A percentile compares a stretch with the other conserved stretches of the same genome.
Conservation (phyloP, 1,139 yeast genomes). For the Scheffersomyces insectosa region DNA sequence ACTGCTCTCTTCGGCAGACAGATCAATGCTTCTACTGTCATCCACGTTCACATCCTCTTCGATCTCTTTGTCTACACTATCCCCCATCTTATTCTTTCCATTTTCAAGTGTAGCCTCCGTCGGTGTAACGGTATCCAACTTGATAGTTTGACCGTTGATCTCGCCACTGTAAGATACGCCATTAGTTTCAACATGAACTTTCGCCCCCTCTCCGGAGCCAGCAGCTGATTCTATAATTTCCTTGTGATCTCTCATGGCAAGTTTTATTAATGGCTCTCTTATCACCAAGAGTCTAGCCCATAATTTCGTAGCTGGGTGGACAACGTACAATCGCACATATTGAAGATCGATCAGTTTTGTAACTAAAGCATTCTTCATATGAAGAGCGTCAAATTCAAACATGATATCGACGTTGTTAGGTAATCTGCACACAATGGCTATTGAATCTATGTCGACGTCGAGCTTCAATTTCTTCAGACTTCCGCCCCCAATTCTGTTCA, state of each 20-base stretch:
- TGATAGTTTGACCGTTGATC: too few relatives aligned
- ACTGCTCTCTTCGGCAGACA: conserved; percentile 4
- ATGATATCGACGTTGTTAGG: conserved; percentile 55
- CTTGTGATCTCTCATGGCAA: not conserved
- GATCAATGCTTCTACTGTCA: conserved; percentile 8
- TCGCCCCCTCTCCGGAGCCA: too few relatives aligned
- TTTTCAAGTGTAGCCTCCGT: too few relatives aligned
- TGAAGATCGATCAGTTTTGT: conserved; percentile 32
- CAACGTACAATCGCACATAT: conserved; percentile 49
- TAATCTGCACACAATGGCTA: conserved; percentile 46
- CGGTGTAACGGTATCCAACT: too few relatives aligned
- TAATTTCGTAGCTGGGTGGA: conserved; percentile 53
- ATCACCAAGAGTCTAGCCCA: conserved; percentile 44
- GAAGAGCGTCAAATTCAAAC: conserved; percentile 48
- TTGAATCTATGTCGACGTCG: conserved; percentile 39
- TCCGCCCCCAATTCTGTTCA: conserved; percentile 23
- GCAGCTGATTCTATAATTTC: too few relatives aligned
- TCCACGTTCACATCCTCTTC: conserved; percentile 10
- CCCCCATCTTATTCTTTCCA: too few relatives aligned
- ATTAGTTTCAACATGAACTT: too few relatives aligned
- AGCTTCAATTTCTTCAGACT: conserved; percentile 27
- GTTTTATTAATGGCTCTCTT: conserved; percentile 36
- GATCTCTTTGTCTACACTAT: too few relatives aligned
- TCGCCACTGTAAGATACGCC: too few relatives aligned
- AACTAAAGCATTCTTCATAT: conserved; percentile 27